A percentile compares a stretch with the other conserved stretches of the same genome.
Conservation (phyloP, 1,139 yeast genomes). For the Blastobotrys capitulatus region DNA sequence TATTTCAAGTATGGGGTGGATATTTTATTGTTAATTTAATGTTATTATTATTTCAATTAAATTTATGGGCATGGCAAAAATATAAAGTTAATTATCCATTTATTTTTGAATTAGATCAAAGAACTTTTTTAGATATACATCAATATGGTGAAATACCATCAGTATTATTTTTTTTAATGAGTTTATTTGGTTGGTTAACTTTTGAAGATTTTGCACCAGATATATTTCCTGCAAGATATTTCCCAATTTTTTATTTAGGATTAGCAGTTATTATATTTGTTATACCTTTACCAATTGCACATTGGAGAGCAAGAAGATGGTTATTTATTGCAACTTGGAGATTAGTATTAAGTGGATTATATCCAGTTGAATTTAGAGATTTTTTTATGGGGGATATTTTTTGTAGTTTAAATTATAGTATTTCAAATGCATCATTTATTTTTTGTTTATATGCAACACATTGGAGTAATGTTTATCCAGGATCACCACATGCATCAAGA, state of each 20-base stretch:
- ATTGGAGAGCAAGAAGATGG: conserved; percentile 64
- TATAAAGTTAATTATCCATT: conserved; percentile 84
- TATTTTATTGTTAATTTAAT: conserved; percentile 61
- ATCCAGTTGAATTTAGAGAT: conserved; percentile 92
- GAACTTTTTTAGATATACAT: conserved; percentile 59
- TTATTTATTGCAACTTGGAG: conserved; percentile 66
- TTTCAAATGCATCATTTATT: conserved; percentile 80
- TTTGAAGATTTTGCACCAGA: conserved; percentile 64
- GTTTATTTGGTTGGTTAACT: conserved; percentile 69
- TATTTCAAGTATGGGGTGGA: conserved; percentile 91
- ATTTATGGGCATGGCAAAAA: conserved; percentile 66
- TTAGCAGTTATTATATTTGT: conserved; percentile 46
- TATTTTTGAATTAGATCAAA: conserved; percentile 80
- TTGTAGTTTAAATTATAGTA: conserved; percentile 80
- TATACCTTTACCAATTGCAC: conserved; percentile 52
- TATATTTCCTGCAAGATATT: conserved; percentile 57
- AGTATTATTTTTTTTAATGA: conserved; percentile 48
- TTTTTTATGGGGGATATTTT: conserved; percentile 88
- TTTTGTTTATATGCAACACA: conserved; percentile 73
- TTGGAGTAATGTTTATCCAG: conserved; percentile 43
- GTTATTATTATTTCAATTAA: conserved; percentile 57
- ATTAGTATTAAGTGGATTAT: conserved; percentile 71
- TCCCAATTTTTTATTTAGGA: conserved; percentile 78
- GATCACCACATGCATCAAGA: conserved; percentile 39
- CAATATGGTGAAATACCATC: conserved; percentile 64